Conservation (phyloP, 306 rosid species). For the Echinosophora koreensis region DNA sequence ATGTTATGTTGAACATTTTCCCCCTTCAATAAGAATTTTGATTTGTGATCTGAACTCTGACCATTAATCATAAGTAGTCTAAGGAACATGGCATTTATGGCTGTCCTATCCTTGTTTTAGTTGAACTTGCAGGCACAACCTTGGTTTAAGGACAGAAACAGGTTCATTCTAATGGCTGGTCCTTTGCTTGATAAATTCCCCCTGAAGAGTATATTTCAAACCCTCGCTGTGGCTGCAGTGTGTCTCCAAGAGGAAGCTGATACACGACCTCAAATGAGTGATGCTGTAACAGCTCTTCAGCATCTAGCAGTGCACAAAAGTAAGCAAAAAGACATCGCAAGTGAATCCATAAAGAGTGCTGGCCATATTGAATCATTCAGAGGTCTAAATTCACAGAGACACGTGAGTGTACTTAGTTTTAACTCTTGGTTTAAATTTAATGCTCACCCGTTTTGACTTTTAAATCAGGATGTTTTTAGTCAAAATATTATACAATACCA, state of each 20-base stretch:
- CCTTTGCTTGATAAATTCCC: constrained; percentile 57
- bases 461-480: not conserved
- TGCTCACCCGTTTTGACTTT: not conserved
- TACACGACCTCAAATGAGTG: constrained; percentile 57
- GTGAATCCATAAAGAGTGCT: constrained; percentile 22
- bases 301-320: constrained; percentile 31
- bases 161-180: constrained; percentile 49
- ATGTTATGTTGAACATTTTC: not conserved
- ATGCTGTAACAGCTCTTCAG: constrained; percentile 56
- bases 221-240: constrained; percentile 66
- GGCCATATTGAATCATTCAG: constrained; percentile 22
- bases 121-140: constrained; percentile 55
- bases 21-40: not conserved
- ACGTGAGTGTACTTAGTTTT: not conserved
- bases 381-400: not conserved
- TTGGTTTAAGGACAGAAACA: constrained; percentile 48
- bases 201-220: constrained; percentile 50
- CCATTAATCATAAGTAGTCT: not conserved
- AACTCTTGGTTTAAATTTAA: not conserved
- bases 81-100: not conserved
- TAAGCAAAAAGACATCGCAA: constrained; percentile 5
- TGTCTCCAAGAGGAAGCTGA: constrained; percentile 61
- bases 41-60: not conserved
- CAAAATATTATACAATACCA: not conserved
- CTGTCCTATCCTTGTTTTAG: not conserved